phyloP scores from a whole-genome alignment of 371 early-diverging fungal genomes.

The Cladochytrium tenue region DNA sequence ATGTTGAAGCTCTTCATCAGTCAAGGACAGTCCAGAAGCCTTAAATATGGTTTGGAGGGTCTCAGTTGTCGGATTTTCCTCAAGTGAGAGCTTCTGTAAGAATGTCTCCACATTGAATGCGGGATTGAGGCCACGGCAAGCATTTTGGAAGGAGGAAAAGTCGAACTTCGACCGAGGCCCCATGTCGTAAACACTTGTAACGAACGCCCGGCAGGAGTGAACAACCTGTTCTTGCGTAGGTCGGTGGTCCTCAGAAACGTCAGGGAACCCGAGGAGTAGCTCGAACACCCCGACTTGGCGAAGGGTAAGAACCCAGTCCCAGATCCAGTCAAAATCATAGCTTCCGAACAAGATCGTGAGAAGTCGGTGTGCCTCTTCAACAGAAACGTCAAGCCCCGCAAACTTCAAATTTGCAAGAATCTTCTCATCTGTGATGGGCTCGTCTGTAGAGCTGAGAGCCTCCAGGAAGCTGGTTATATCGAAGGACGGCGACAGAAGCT shows the following conservation, averaged over 20 bases:
- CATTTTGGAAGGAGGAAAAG: constrained; percentile 18
- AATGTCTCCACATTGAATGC: constrained; percentile 19
- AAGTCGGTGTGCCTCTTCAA: constrained; percentile 9
- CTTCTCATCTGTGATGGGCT: constrained; percentile 14
- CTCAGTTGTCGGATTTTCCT: neutral
- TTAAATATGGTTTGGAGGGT: neutral
- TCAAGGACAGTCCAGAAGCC: constrained; percentile 14
- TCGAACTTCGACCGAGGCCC: constrained; percentile 26
- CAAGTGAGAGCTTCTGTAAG: constrained; percentile 13
- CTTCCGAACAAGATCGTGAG: constrained; percentile 9
- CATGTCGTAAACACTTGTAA: constrained; percentile 21
- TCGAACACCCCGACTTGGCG: constrained; percentile 15
- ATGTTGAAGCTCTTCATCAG: constrained; percentile 11
- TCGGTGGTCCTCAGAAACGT: neutral
- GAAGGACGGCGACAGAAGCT: constrained; percentile 13
- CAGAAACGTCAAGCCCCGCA: constrained; percentile 13
- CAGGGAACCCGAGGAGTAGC: constrained; percentile 5
- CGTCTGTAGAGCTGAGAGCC: constrained; percentile 10
- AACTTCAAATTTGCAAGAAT: constrained; percentile 3
- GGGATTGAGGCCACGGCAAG: constrained; percentile 11
- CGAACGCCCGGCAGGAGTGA: constrained; percentile 2
- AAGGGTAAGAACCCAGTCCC: constrained; percentile 6
- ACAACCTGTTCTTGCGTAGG: neutral
- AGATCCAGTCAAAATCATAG: constrained; percentile 5
- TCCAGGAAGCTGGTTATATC: constrained; percentile 19